These are phyloP conservation scores for Tritrichomonas foetus DNA, from an alignment of 208 protist species.

Conservation along the genomic window DNA sequence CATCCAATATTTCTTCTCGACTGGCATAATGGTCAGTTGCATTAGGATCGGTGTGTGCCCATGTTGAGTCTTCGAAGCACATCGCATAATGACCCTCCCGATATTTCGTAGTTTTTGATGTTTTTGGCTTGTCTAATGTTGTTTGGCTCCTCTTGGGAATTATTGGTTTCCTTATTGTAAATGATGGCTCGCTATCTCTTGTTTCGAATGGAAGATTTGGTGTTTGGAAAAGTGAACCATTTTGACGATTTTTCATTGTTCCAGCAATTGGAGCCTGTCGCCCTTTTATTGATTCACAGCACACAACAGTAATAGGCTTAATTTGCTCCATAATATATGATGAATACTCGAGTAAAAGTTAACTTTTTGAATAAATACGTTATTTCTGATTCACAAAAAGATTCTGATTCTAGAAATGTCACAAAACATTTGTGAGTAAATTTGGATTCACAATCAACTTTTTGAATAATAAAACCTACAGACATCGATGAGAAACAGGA, in stretches of 20 bases:
- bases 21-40: constrained; percentile 23
- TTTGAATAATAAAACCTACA: no score
- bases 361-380: no score
- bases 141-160: not conserved
- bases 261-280: not conserved
- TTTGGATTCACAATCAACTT: no score
- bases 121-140: not conserved
- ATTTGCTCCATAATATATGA: no score
- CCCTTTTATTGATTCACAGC: not conserved
- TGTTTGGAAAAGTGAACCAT: not conserved
- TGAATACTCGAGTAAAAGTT: no score
- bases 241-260: not conserved
- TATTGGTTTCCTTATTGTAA: not conserved
- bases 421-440: no score
- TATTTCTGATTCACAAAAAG: no score
- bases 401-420: no score
- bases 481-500: no score
- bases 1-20: not conserved
- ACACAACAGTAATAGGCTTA: not conserved
- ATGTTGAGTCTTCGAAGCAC: not conserved
- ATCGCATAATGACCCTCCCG: not conserved
- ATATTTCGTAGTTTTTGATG: not conserved
- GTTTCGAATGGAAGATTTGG: not conserved
- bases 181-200: not conserved
- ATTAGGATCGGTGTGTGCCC: constrained; percentile 33